Evolutionary conservation across 2,329 filamentous ascomycete genomes (phyloP).

Genomic region (Microdochium nivale): DNA sequence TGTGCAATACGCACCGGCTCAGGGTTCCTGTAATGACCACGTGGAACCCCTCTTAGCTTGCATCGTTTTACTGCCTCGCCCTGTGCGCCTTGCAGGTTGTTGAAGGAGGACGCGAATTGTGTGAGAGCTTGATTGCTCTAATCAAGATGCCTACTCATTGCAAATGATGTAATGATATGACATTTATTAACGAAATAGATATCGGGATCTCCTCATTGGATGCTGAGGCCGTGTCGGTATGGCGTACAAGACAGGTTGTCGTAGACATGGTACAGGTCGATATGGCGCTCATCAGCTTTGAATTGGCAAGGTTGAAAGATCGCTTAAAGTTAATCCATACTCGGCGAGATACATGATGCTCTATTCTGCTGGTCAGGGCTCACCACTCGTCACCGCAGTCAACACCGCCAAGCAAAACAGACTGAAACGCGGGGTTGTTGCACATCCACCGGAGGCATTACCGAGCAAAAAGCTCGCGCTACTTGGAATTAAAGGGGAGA

Average conservation of each 20-base stretch:
- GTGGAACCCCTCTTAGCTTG: not conserved
- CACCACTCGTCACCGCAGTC: not conserved
- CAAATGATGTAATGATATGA: not conserved
- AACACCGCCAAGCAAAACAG: too few relatives aligned
- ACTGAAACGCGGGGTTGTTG: not conserved
- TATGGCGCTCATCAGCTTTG: not conserved
- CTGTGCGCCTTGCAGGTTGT: not conserved
- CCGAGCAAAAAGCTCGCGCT: too few relatives aligned
- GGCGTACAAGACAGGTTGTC: slow-evolving; percentile 1
- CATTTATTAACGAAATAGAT: not conserved
- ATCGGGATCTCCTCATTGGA: not conserved
- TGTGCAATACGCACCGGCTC: not conserved
- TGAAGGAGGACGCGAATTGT: not conserved
- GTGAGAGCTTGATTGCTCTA: not conserved
- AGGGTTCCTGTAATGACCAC: not conserved
- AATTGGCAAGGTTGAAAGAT: not conserved
- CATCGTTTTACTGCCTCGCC: not conserved
- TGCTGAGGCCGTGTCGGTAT: not conserved
- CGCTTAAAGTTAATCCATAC: not conserved
- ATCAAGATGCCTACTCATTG: not conserved
- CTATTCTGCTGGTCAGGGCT: not conserved
- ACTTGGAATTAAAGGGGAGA: not conserved
- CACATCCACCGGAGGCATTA: not conserved
- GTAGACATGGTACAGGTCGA: slow-evolving; percentile 1
- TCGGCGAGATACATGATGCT: not conserved